Evolutionary conservation across 2,329 filamentous ascomycete genomes (phyloP).

Genomic region (Penicillium oxalicum): DNA sequence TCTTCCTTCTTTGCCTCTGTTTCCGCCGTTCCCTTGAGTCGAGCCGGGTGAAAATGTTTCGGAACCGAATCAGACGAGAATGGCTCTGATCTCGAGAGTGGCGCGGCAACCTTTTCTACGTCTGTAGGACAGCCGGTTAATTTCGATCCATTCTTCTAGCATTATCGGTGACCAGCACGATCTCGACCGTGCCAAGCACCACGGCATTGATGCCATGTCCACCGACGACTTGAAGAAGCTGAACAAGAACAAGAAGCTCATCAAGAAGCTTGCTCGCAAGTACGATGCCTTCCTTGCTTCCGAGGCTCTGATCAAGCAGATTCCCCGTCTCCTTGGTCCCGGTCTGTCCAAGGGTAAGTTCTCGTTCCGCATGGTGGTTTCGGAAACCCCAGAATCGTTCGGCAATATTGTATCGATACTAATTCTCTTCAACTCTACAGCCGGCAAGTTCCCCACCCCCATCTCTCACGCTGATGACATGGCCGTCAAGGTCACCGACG

Average conservation of each 20-base stretch:
- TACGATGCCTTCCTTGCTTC: conserved; percentile 99
- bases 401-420: background rate
- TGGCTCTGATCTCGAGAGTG: too few relatives aligned
- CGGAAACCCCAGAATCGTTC: background rate
- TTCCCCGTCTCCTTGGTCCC: conserved; percentile 97
- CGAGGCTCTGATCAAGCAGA: conserved; percentile 98
- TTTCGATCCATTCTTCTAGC: conserved; percentile 39
- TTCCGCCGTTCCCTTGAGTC: background rate
- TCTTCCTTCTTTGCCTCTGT: conserved; percentile 3
- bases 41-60: background rate
- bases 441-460: conserved; percentile 99
- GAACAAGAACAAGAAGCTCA: conserved; percentile 99
- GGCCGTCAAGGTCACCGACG: conserved; percentile 90
- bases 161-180: conserved; percentile 93
- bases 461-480: conserved; percentile 97
- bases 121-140: conserved; percentile 7
- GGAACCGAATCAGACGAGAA: too few relatives aligned
- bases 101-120: background rate
- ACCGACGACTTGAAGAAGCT: conserved; percentile 99
- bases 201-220: conserved; percentile 97
- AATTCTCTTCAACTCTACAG: conserved; percentile 47
- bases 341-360: conserved; percentile 88
- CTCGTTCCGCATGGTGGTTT: background rate
- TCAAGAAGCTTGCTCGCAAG: conserved; percentile 99
- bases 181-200: conserved; percentile 99